Evolutionary conservation across 805 yeast species (phyloP).

Genomic region (Lipomyces chichibuensis): DNA sequence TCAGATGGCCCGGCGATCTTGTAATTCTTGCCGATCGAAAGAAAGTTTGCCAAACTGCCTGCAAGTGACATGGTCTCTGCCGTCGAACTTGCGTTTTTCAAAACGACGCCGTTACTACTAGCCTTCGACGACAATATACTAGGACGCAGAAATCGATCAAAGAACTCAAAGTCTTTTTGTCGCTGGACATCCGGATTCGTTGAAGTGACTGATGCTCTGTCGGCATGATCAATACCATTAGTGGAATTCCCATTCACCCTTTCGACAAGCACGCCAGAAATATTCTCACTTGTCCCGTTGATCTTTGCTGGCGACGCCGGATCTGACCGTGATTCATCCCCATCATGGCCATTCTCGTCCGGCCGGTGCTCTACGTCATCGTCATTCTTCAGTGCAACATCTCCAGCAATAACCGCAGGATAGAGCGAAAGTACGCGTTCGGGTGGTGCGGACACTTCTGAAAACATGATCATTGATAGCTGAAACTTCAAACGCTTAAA

Average conservation of each 20-base stretch:
- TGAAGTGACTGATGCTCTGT: constrained; percentile 19
- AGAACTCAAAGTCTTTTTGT: constrained; percentile 26
- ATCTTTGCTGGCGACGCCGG: not conserved
- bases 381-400: not conserved
- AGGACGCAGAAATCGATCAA: constrained; percentile 31
- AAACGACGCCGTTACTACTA: constrained; percentile 6
- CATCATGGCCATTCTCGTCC: not conserved
- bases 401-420: constrained; percentile 47
- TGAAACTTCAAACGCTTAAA: constrained; percentile 43
- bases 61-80: constrained; percentile 24
- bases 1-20: constrained; percentile 16
- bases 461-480: constrained; percentile 52
- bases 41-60: constrained; percentile 26
- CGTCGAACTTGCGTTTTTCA: constrained; percentile 2
- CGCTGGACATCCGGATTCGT: constrained; percentile 13
- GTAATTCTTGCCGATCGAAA: constrained; percentile 27
- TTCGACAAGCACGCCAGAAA: too few relatives aligned
- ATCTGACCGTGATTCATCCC: not conserved
- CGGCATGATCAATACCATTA: constrained; percentile 1
- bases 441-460: constrained; percentile 64
- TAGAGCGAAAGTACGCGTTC: constrained; percentile 52
- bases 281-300: not conserved
- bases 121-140: constrained; percentile 8
- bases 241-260: not conserved
- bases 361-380: not conserved